These are phyloP conservation scores for Sugiyamaella novakii DNA, from an alignment of 1,139 yeast species.

Conservation along the genomic window DNA sequence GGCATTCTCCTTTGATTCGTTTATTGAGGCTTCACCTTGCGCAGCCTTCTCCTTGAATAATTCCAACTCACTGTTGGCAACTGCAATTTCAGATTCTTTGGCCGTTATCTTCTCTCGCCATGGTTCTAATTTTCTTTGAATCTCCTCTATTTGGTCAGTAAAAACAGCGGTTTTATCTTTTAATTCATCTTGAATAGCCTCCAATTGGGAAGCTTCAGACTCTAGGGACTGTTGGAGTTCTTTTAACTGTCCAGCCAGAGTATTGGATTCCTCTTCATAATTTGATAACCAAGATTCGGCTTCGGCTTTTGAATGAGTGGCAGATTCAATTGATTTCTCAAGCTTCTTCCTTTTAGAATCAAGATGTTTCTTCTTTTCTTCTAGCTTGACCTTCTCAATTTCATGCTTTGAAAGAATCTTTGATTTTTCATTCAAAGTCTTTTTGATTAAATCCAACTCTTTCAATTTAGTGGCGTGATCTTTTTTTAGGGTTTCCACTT, in stretches of 20 bases:
- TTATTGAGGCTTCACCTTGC: slow-evolving; percentile 50
- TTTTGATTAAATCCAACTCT: slow-evolving; percentile 33
- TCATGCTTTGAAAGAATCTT: slow-evolving; percentile 39
- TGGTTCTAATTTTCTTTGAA: slow-evolving; percentile 75
- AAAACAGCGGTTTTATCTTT: slow-evolving; percentile 72
- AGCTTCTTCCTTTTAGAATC: slow-evolving; percentile 62
- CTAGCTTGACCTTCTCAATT: slow-evolving; percentile 61
- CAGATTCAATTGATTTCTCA: slow-evolving; percentile 50
- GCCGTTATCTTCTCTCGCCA: slow-evolving; percentile 73
- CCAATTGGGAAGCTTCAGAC: slow-evolving; percentile 58
- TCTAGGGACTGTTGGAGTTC: slow-evolving; percentile 52
- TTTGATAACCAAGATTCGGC: slow-evolving; percentile 53
- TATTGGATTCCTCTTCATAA: slow-evolving; percentile 48
- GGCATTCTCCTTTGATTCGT: slow-evolving; percentile 52
- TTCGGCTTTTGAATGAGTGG: slow-evolving; percentile 46
- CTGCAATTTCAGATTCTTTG: slow-evolving; percentile 65
- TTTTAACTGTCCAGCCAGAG: slow-evolving; percentile 44
- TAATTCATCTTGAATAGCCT: slow-evolving; percentile 63
- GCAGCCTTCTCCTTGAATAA: slow-evolving; percentile 56
- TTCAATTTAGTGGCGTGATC: slow-evolving; percentile 47
- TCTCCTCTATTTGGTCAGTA: slow-evolving; percentile 60
- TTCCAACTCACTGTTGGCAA: slow-evolving; percentile 66
- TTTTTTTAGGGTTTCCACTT: slow-evolving; percentile 43
- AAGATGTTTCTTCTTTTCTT: slow-evolving; percentile 70
- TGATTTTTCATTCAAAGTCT: slow-evolving; percentile 32